phyloP scores from a whole-genome alignment of 805 yeast species.

The Kazachstania psychrophila region DNA sequence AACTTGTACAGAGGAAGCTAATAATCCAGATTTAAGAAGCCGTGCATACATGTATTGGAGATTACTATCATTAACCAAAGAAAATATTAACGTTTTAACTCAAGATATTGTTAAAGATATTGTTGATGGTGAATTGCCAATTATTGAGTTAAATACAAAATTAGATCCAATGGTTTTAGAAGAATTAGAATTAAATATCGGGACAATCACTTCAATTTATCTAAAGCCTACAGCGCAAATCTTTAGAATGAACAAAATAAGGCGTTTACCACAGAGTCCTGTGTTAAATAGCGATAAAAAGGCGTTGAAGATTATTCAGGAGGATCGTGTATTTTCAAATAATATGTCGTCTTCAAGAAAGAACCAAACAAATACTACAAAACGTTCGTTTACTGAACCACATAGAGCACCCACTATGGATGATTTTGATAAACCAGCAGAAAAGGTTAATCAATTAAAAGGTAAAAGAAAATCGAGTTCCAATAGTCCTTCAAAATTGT shows the following conservation, averaged over 20 bases:
- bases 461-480: slow-evolving; percentile 28
- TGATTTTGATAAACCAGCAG: slow-evolving; percentile 35
- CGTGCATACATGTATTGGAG: slow-evolving; percentile 84
- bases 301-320: slow-evolving; percentile 10
- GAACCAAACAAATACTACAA: not conserved
- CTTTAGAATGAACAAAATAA: slow-evolving; percentile 54
- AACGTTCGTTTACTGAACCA: not conserved
- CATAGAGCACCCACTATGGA: slow-evolving; percentile 22
- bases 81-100: slow-evolving; percentile 28
- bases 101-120: slow-evolving; percentile 38
- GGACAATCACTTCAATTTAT: slow-evolving; percentile 74
- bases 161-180: slow-evolving; percentile 64
- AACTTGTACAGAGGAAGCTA: slow-evolving; percentile 61
- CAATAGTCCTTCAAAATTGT: slow-evolving; percentile 23
- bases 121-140: slow-evolving; percentile 53
- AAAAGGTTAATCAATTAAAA: slow-evolving; percentile 30
- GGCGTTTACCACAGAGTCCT: slow-evolving; percentile 40
- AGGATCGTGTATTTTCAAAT: not conserved
- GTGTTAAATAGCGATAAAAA: slow-evolving; percentile 31
- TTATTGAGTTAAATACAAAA: slow-evolving; percentile 58
- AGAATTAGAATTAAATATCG: slow-evolving; percentile 74
- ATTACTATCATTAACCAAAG: slow-evolving; percentile 40
- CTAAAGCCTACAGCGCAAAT: slow-evolving; percentile 76
- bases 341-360: not conserved
- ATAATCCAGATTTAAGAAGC: slow-evolving; percentile 80